Percentiles rank a stretch among this genome's conserved stretches.
These are phyloP conservation scores for Erythrobasidium hasegawianum DNA, from an alignment of 1,284 basidiomycete genomes.

Conservation along the genomic window DNA sequence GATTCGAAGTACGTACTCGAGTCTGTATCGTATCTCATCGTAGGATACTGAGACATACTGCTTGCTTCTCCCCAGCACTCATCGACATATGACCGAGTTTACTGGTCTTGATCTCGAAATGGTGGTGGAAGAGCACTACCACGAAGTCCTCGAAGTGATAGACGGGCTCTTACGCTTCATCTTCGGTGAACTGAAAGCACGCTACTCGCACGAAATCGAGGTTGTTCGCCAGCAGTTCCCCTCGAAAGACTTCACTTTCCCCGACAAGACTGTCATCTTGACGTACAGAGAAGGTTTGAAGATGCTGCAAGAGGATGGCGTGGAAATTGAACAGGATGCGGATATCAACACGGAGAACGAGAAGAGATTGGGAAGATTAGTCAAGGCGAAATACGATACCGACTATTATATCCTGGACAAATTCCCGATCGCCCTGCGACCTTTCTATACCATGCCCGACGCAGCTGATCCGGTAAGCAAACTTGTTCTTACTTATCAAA, in stretches of 20 bases:
- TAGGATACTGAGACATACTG: too few relatives aligned
- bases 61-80: conserved; percentile 68
- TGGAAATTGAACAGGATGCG: conserved; percentile 56
- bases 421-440: conserved; percentile 86
- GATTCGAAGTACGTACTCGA: background rate
- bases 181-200: conserved; percentile 74
- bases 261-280: conserved; percentile 54
- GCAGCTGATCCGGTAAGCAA: conserved; percentile 73
- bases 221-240: conserved; percentile 82
- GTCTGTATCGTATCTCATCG: too few relatives aligned
- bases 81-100: conserved; percentile 98
- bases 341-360: conserved; percentile 94
- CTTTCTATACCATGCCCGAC: conserved; percentile 99
- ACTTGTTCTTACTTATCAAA: too few relatives aligned
- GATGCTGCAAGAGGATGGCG: conserved; percentile 53
- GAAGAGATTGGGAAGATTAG: conserved; percentile 79
- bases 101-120: conserved; percentile 99
- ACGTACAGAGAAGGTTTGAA: conserved; percentile 84
- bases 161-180: conserved; percentile 78
- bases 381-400: conserved; percentile 88
- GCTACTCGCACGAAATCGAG: conserved; percentile 74
- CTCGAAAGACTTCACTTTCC: conserved; percentile 57
- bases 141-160: conserved; percentile 84
- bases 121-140: conserved; percentile 96
- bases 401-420: conserved; percentile 99